Base-by-base conservation (phyloP, 2,329 filamentous ascomycete species). In the Aspergillus sergii region DNA sequence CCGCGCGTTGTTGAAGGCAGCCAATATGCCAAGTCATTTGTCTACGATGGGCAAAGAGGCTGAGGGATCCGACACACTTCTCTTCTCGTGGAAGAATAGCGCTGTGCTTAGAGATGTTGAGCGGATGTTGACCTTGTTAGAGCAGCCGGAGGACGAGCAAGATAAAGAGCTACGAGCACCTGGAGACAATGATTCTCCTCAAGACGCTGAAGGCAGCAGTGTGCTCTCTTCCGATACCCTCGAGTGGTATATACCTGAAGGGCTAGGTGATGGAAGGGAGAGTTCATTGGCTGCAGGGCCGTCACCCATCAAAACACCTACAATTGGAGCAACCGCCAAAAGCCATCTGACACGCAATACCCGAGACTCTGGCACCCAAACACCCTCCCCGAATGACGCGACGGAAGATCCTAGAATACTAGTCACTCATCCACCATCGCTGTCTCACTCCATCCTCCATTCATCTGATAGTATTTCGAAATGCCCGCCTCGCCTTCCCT, bases 61-160 rank as follows among this genome's bases (percentile, higher is more conserved):
- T 56, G 79, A 80, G 48, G 83, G 84, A 4, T 85, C 82, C 8
- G 83, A 89, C 67, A 84, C 82, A 2, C 75, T 91, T 55, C 84
- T 90, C 64, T 84, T 84, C 56, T 81, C 81, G 64, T 92, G 89
- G 88, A 85, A 85, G 61, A 87, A 84, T 71, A 89, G 87, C 68
- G 81, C 81, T 28, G 85, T 90, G 5, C 85, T 88, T 71, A 84
- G 81, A 64, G 86, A 88, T 57, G 87, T 91, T 54, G 88, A 90
- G 61, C 83, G 82, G 28, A 76, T 91, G 14, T 77, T 91, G 5
- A 87, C 88, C 0, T 57, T 72, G 3, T 57, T 78, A 30, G 74
- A 76, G 50, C 73, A 76, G 30, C 73, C 73, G 0, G 75, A 76
- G 43, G 73, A 76, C 78, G 84, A 64, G 69, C 77, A 56, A 69